These are phyloP conservation scores for Raphanus raphanistrum DNA, from an alignment of 345 rosid genomes.

Conservation along the genomic window DNA sequence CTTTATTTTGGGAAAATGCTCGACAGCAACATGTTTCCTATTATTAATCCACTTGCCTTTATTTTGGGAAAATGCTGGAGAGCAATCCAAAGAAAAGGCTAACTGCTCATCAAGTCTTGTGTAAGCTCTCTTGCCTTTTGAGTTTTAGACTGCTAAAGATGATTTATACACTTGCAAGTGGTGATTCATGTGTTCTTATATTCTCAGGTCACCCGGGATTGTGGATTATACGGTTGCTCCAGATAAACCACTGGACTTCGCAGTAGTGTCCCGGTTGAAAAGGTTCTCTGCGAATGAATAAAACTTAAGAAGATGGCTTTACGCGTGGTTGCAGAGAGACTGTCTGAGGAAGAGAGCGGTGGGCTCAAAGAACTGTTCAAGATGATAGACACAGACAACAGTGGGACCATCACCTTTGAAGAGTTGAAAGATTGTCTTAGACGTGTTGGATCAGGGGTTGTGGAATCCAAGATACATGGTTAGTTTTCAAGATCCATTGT, in stretches of 20 bases:
- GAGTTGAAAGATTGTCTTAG: too few relatives aligned
- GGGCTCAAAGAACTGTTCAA: too few relatives aligned
- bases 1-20: too few relatives aligned
- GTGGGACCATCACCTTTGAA: slow-evolving; percentile 54
- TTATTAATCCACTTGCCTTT: too few relatives aligned
- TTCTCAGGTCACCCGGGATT: slow-evolving; percentile 78
- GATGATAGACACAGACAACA: slow-evolving; percentile 41
- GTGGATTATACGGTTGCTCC: slow-evolving; percentile 77
- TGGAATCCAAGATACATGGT: too few relatives aligned
- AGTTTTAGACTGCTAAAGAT: neutral
- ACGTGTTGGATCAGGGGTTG: too few relatives aligned
- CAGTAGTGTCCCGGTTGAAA: slow-evolving; percentile 66
- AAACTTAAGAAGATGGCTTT: slow-evolving; percentile 82
- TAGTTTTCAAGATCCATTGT: too few relatives aligned
- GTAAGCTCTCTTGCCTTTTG: slow-evolving; percentile 44
- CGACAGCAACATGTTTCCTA: too few relatives aligned
- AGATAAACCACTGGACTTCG: slow-evolving; percentile 78
- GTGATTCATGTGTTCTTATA: neutral
- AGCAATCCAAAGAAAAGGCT: slow-evolving; percentile 58
- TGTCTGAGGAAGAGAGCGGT: slow-evolving; percentile 24
- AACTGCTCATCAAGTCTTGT: slow-evolving; percentile 74
- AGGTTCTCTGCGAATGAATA: slow-evolving; percentile 82
- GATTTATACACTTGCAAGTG: too few relatives aligned
- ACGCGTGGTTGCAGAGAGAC: slow-evolving; percentile 76
- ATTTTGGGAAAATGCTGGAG: slow-evolving; percentile 56